A percentile compares a stretch with the other conserved stretches of the same genome.
Conservation (phyloP, 306 rosid species). For the Adenanthera pavonina region DNA sequence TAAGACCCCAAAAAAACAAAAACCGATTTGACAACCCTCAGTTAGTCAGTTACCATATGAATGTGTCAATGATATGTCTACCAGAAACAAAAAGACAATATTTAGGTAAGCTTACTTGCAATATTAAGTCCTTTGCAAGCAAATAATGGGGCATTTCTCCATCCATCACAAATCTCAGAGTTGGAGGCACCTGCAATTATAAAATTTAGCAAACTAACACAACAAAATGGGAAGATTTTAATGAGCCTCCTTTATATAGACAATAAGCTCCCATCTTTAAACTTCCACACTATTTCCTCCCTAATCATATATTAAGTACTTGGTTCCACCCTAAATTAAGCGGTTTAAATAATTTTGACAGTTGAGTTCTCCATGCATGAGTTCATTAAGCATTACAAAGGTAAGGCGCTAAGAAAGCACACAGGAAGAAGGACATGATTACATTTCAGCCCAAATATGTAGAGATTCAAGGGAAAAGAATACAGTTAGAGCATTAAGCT, state of each 20-base stretch:
- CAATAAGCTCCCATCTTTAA: too few species aligned
- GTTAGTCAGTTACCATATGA: background rate
- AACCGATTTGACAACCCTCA: conserved; percentile 18
- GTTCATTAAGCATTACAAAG: background rate
- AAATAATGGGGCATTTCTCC: conserved; percentile 95
- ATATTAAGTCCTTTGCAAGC: conserved; percentile 94
- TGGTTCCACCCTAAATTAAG: too few species aligned
- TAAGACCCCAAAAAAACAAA: conserved; percentile 10
- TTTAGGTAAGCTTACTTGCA: conserved; percentile 68
- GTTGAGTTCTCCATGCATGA: too few species aligned
- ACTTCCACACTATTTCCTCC: too few species aligned
- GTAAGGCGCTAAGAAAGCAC: background rate
- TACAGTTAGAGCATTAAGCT: conserved; percentile 1
- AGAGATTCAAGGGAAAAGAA: background rate
- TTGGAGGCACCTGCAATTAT: conserved; percentile 86
- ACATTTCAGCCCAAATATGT: background rate
- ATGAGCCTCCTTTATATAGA: too few species aligned
- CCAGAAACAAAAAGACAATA: conserved; percentile 19
- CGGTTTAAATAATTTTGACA: too few species aligned
- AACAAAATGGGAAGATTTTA: background rate
- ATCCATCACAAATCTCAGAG: conserved; percentile 83
- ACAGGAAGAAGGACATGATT: background rate
- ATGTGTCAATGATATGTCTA: background rate
- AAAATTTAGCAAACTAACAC: background rate
- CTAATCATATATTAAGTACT: too few species aligned